Evolutionary conservation across 2,329 filamentous ascomycete genomes (phyloP), one percentile per base, ranked within the genome.

Genomic region (Fusarium chlamydosporum): DNA sequence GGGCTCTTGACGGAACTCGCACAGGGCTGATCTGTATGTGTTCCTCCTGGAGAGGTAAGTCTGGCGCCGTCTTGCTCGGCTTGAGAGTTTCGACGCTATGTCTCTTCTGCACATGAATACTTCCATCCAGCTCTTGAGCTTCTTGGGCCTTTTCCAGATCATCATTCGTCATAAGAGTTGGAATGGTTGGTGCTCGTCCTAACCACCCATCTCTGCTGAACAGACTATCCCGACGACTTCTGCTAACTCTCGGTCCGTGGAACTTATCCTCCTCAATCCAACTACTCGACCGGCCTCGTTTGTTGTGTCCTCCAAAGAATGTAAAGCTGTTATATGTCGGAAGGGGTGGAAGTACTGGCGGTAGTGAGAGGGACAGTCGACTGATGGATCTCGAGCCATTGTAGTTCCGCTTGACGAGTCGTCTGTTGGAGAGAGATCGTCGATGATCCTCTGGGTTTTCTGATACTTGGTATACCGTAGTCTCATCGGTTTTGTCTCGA

Each of bases 241-340:
- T 79, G 37, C 71, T 77, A 48, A 84, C 72, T 67, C 76, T 78
- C 11, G 83, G 83, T 6, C 84, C 83, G 60, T 85, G 83, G n/a
- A 84, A 76, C 55, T 79, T 80, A 50, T 86, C 83, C 67, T 85
- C 84, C 58, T 85, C 83, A 29, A 85, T 82, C 83, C 83, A 86
- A 18, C 79, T 81, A 43, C 61, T 71, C 52, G 75, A 75, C 10
- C 72, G 50, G 18, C 69, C 68, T 26, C 59, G 66, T 33, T 68
- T 71, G 65, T 74, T 71, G 70, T 78, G 53, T 70, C 74, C 57
- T 72, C 58, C 45, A 65, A 75, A 75, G 34, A 78, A 72, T 13
- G 42, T 68, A 29, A 78, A 71, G 61, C 70, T 76, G 40, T 75
- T 72, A n/a, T 78, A 74, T 31, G 76, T 72, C 27, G 78, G 76